These are phyloP conservation scores for Clohesyomyces aquaticus DNA, from an alignment of 495 filamentous ascomycete genomes.

Conservation along the genomic window DNA sequence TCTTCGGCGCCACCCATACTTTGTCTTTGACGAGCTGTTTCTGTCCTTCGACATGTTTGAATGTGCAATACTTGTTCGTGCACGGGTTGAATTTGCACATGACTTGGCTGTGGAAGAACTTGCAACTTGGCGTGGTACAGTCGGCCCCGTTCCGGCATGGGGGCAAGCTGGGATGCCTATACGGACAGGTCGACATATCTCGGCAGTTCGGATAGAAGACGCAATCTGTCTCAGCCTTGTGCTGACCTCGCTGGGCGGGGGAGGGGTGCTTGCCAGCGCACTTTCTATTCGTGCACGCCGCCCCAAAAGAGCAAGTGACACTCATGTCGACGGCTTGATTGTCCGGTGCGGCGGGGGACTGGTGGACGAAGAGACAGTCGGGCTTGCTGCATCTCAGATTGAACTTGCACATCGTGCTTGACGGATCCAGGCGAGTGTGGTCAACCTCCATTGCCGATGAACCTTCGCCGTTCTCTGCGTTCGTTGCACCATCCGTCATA, in stretches of 20 bases:
- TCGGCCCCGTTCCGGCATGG: conserved; percentile 92
- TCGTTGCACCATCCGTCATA: conserved; percentile 41
- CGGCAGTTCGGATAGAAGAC: conserved; percentile 94
- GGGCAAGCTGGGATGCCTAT: conserved; percentile 78
- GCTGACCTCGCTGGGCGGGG: conserved; percentile 73
- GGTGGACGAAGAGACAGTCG: conserved; percentile 91
- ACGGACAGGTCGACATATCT: conserved; percentile 75
- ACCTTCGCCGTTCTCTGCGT: conserved; percentile 52
- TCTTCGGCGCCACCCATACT: conserved; percentile 70
- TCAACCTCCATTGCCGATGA: conserved; percentile 55
- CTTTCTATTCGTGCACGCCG: conserved; percentile 92
- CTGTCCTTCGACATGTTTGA: conserved; percentile 92
- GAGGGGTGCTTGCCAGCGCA: conserved; percentile 92
- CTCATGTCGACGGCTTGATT: conserved; percentile 75
- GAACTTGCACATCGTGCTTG: conserved; percentile 73
- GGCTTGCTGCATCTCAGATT: conserved; percentile 84
- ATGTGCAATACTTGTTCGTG: conserved; percentile 78
- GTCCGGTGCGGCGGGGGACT: conserved; percentile 88
- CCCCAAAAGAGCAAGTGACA: conserved; percentile 83
- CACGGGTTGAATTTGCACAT: conserved; percentile 93
- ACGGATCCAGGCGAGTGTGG: conserved; percentile 48
- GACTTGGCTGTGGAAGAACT: conserved; percentile 81
- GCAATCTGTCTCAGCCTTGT: conserved; percentile 85
- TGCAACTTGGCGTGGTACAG: conserved; percentile 81
- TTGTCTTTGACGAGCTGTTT: conserved; percentile 79